Evolutionary conservation across 192 early-diverging fungal species (phyloP), one percentile per base, ranked within the genome.

Genomic region (Gamsiella multidivaricata): DNA sequence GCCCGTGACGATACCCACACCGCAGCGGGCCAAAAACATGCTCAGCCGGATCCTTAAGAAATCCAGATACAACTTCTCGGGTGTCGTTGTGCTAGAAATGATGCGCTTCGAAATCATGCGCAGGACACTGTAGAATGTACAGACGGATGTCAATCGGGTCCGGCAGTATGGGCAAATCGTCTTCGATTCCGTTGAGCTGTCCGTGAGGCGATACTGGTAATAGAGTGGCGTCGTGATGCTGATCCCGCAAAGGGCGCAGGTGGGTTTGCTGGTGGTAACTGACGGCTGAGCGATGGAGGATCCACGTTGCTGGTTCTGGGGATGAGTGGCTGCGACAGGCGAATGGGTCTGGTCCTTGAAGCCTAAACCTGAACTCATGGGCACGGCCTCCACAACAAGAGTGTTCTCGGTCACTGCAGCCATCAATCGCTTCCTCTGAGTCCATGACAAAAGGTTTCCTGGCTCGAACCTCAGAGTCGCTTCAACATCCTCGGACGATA

Each of bases 21-120:
- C 79, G 41, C 79, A 80, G 12, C 79, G 59, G 3, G 79, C 79
- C 79, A 80, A 56, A 55, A 71, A 80, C 79, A 80, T 80, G 25
- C 79, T 58, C 36, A 80, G 15, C 1, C 79, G 64, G 23, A 71
- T 71, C 79, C 69, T 54, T 45, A 80, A 42, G 11, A 80, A 72
- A 4, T 80, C 79, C 10, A 73, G 60, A 11, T 80, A 80, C 20
- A 80, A n/a, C 36, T 73, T 71, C 37, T 71, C 69, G 8, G 79
- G 79, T 2, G 69, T 73, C 1, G 70, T 73, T 0, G 65, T 58
- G 15, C 65, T 64, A 3, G 69, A 73, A 31, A 80, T 73, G 18
- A 80, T 68, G 5, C 79, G 64, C 20, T 80, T 70, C 10, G 69
- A 73, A 17, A 80, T 73, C 79, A 80, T 70, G 15, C 79, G 79